Evolutionary conservation across 768 basidiomycete genomes (phyloP), one percentile per base, ranked within the genome.

Genomic region (Flagelloscypha sp.): DNA sequence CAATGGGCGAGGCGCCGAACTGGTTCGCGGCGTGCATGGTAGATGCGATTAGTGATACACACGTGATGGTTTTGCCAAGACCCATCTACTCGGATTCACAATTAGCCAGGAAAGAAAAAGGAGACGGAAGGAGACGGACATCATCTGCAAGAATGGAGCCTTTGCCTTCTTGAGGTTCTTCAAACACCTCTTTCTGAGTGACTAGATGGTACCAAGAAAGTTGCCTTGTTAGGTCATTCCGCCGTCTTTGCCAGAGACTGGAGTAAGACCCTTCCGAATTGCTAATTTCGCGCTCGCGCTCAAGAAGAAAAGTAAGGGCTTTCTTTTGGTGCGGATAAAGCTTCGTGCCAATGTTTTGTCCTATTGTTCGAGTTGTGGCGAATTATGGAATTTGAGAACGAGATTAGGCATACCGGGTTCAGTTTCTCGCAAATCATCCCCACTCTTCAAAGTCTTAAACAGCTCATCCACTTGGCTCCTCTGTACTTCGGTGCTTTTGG

Each of bases 261-360:
- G 79, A 76, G 48, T 69, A 74, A 42, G 59, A 70, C 46, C 83
- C 85, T 57, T 74, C 69, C 28, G 59, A 47, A 24, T 66, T 65
- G 22, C 59, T 54, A 42, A 61, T 68, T 58, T 88, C 85, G 42
- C 76, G 70, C 56, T 85, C 80, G 53, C 95, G 75, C 50, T 95
- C 88, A 13, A 97, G 68, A 33, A 99, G 66, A 59, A 99, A 99
- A 2, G 94, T 90, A 13, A 99, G 68, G 16, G 94, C 95, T 57
- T 94, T 94, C 62, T 92, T 94, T 62, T 99, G 95, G 66, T 99
- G 95, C 13, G 94, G 89, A 60, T 98, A 99, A 6, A 99, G 66
- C 30, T 62, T 70, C 15, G 95, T 95, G 24, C 81, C 83, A 36
- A 99, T 76, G 48, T 84, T 78, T 35, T 66, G 50, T 33, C 62